Evolutionary conservation across 106 monocot species (phyloP).

Genomic region (Triglochin maritima): DNA sequence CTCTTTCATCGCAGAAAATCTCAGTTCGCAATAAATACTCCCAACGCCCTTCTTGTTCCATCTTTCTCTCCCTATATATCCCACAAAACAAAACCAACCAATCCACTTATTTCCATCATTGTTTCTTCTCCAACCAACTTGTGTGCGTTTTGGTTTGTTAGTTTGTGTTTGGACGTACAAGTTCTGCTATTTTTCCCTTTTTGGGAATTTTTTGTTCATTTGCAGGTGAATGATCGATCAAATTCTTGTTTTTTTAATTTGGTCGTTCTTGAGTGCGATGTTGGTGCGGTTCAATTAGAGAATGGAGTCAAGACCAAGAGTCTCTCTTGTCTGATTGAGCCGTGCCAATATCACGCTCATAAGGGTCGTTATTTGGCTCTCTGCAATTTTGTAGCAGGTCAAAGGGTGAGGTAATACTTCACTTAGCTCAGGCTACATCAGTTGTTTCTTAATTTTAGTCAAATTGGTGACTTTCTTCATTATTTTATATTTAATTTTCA

Average conservation of each 20-base stretch:
- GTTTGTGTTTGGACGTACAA: background rate
- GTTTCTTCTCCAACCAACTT: background rate
- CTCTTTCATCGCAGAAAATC: background rate
- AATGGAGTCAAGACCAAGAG: background rate
- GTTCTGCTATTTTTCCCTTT: too few species aligned
- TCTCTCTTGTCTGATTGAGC: slow-evolving; percentile 36
- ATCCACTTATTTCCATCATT: background rate
- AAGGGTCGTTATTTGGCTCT: slow-evolving; percentile 5
- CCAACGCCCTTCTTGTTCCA: slow-evolving; percentile 3
- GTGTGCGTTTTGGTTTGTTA: background rate
- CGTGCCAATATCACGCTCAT: slow-evolving; percentile 64
- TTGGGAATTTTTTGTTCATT: too few species aligned
- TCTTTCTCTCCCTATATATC: background rate
- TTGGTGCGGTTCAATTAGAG: slow-evolving; percentile 3
- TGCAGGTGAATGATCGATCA: background rate
- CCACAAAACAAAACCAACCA: background rate
- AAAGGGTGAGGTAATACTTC: too few species aligned
- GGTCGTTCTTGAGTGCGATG: slow-evolving; percentile 1
- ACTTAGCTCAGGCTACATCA: too few species aligned
- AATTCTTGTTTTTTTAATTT: too few species aligned
- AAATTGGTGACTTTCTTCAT: too few species aligned
- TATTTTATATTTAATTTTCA: too few species aligned
- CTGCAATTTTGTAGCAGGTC: too few species aligned
- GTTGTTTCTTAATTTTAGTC: too few species aligned
- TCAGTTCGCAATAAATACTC: slow-evolving; percentile 1